phyloP scores from a whole-genome alignment of 164 flowering plant species.

The Annona squamosa region DNA sequence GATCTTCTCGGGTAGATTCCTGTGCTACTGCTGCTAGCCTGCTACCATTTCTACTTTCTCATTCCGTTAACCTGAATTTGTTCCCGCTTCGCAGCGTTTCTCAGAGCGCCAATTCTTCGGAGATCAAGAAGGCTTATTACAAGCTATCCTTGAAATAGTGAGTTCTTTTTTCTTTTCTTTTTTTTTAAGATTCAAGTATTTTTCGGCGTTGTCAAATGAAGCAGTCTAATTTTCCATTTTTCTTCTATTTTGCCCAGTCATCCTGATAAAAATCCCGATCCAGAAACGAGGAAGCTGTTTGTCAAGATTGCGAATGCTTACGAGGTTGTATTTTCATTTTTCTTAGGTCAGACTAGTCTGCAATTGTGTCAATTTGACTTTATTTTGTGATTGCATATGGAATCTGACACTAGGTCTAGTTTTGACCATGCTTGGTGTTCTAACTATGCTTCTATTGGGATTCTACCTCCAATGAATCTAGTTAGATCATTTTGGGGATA shows the following conservation, averaged over 20 bases:
- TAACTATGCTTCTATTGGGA: no score
- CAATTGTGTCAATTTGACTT: background rate
- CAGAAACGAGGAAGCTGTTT: conserved; percentile 75
- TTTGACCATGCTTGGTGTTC: no score
- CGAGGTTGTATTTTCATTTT: conserved; percentile 42
- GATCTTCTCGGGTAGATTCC: conserved; percentile 77
- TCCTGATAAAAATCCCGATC: conserved; percentile 95
- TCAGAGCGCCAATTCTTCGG: conserved; percentile 81
- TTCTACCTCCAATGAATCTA: no score
- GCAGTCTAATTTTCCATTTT: background rate
- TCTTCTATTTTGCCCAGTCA: conserved; percentile 38
- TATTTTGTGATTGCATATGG: background rate
- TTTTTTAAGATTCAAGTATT: conserved; percentile 11
- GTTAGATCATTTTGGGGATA: background rate
- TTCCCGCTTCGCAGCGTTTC: conserved; percentile 42
- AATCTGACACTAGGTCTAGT: background rate
- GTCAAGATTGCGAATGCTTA: conserved; percentile 90
- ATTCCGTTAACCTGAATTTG: background rate
- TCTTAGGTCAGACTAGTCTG: background rate
- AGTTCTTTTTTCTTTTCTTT: background rate
- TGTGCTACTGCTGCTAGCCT: background rate
- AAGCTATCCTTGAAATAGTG: conserved; percentile 89
- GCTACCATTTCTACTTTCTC: background rate
- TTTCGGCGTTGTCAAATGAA: background rate
- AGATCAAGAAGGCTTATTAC: conserved; percentile 91